Evolutionary conservation across 1,284 basidiomycete genomes (phyloP).

Genomic region (Sphagnurus paluster): DNA sequence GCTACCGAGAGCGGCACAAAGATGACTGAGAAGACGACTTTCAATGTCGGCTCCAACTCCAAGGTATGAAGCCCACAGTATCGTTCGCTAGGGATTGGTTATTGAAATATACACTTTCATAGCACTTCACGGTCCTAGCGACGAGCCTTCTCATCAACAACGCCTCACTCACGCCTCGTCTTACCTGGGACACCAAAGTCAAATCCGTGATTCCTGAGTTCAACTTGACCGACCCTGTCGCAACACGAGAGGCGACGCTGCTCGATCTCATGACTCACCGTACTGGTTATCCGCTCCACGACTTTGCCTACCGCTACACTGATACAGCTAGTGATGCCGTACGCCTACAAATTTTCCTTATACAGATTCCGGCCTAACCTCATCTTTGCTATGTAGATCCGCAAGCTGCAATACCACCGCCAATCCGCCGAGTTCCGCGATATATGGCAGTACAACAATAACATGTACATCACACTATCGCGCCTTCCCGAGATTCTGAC

Average conservation of each 20-base stretch:
- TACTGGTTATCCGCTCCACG: constrained; percentile 18
- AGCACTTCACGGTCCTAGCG: constrained; percentile 26
- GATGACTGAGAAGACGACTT: constrained; percentile 6
- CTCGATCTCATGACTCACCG: constrained; percentile 14
- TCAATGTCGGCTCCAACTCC: constrained; percentile 7
- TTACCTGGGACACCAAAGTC: constrained; percentile 27
- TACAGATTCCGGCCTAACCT: not conserved
- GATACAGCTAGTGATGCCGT: constrained; percentile 21
- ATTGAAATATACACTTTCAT: not conserved
- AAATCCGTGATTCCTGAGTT: constrained; percentile 23
- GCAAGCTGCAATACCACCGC: constrained; percentile 18
- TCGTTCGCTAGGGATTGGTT: not conserved
- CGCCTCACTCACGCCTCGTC: constrained; percentile 21
- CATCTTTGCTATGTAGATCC: constrained; percentile 13
- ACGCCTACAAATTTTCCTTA: not conserved
- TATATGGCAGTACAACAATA: constrained; percentile 32
- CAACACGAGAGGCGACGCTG: constrained; percentile 5
- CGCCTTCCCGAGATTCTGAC: constrained; percentile 22
- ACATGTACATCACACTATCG: constrained; percentile 27
- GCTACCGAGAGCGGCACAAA: constrained; percentile 8
- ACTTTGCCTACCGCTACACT: constrained; percentile 17
- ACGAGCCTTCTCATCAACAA: constrained; percentile 28
- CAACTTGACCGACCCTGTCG: constrained; percentile 12
- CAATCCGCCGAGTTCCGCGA: constrained; percentile 25
- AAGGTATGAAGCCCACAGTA: constrained; percentile 2